Evolutionary conservation across 140 eudicot genomes (phyloP), one percentile per base, ranked within the genome.

Genomic region (Artemisia princeps): DNA sequence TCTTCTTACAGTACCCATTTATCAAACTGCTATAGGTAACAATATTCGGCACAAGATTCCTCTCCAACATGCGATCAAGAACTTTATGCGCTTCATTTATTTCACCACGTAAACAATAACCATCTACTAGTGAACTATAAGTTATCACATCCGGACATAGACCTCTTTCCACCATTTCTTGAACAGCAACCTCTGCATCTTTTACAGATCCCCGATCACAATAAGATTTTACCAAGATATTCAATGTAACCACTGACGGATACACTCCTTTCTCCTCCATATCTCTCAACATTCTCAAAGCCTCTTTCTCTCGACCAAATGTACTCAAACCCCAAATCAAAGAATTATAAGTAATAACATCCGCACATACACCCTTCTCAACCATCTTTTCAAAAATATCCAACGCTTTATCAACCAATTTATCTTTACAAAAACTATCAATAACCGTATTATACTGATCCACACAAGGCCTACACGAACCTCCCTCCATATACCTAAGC

Each of bases 41-140:
- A 7, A 55, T 16, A 8, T 55, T 55, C 3, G 26, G 28, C 64
- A 59, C 64, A 26, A 59, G 19, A 13, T 14, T 42, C 20, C 20
- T 13, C 48, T 59, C 40, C 13, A 59, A 59, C 48, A 26, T n/a
- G 45, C 46, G 46, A 28, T 28, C 64, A 59, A 59, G 2, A 12
- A 59, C 64, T 59, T 59, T 59, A 59, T n/a, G 48, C 14, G 64
- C 64, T 57, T 57, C 62, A 22, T 57, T 30, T 23, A 57, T 57
- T 57, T 23, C 17, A 57, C 40, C 40, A 57, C 42, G 42, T 23
- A 57, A 57, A 23, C 42, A 57, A 23, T 23, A 57, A 10, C 62
- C 62, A 57, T 57, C 42, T 4, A 57, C 13, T 4, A 57, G 15
- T 16, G 42, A 13, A 3, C 37, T 57, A 57, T 57, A 57, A 20